These are phyloP conservation scores for Chernovozyma aurita DNA, from an alignment of 1,139 yeast species.

Conservation along the genomic window DNA sequence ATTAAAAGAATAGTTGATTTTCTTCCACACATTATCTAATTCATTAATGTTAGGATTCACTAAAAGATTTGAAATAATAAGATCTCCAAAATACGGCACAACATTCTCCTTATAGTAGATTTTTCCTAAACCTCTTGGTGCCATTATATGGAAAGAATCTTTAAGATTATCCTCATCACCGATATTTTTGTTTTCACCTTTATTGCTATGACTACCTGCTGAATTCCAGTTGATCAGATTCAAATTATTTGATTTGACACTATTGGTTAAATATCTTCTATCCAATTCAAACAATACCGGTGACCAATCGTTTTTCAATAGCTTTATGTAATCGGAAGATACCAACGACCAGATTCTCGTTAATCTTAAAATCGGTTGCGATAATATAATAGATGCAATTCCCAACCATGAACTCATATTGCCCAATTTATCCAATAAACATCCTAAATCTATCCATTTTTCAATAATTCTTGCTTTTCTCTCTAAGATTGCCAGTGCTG, in stretches of 20 bases:
- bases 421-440: slow-evolving; percentile 71
- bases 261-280: slow-evolving; percentile 57
- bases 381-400: slow-evolving; percentile 76
- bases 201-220: slow-evolving; percentile 9
- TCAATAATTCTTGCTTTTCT: slow-evolving; percentile 64
- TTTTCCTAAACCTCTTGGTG: slow-evolving; percentile 85
- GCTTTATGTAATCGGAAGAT: slow-evolving; percentile 53
- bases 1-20: slow-evolving; percentile 68
- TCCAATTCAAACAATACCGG: slow-evolving; percentile 90
- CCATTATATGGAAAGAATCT: slow-evolving; percentile 67
- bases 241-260: slow-evolving; percentile 11
- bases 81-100: slow-evolving; percentile 89
- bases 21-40: slow-evolving; percentile 61
- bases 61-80: slow-evolving; percentile 35
- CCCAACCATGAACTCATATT: slow-evolving; percentile 97
- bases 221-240: no score
- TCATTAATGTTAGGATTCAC: slow-evolving; percentile 41
- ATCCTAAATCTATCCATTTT: slow-evolving; percentile 87
- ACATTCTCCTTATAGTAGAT: slow-evolving; percentile 73
- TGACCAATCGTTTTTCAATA: slow-evolving; percentile 83
- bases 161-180: slow-evolving; percentile 20
- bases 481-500: slow-evolving; percentile 23
- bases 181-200: slow-evolving; percentile 5
- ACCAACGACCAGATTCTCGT: slow-evolving; percentile 74
- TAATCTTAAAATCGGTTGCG: slow-evolving; percentile 76